Base-by-base conservation (phyloP, 768 basidiomycete genomes). In the Saitozyma sp. region DNA sequence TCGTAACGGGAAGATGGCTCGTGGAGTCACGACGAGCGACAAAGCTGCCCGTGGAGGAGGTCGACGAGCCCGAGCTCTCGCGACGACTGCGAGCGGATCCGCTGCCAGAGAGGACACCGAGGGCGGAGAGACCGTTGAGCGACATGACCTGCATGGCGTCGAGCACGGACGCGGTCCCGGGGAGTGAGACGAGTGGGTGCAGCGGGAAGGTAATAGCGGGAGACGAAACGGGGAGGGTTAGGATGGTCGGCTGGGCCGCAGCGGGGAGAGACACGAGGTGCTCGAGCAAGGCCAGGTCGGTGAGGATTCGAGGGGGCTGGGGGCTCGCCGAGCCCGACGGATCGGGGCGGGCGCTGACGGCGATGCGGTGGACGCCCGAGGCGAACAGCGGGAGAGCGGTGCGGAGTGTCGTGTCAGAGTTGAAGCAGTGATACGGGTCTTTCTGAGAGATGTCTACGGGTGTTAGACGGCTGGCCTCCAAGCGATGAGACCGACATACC, bases 81-180 rank as follows among this genome's bases (percentile, higher is more conserved):
- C 63, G n/a, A 13, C 55, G 20, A 8, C 41, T 16, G 19, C 64
- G 49, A 16, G 17, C n/a, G 4, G 52, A 51, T 6, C 52, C 54
- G 13, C 56, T 52, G 19, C 66, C 66, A 29, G 62, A 64, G 3
- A 74, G 20, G 10, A 74, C 69, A 2, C 72, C 72, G 16, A 74
- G 45, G 3, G 67, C 72, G 10, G 63, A 59, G 3, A 69, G 53
- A n/a, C 69, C 69, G 38, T 67, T 39, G 9, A 68, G 57, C 38
- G 58, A 59, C 72, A 74, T 70, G 29, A 64, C 58, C 29, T 74
- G 72, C 72, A 74, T 74, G 4, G 72, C 72, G 41, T 70, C 72
- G 11, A 74, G 51, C 10, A 74, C 67, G 6, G 69, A 62, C 7
- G 69, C 66, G 0, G 66, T 62, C 0, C 62, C 63, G 7, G 63